phyloP scores from a whole-genome alignment of 192 early-diverging fungal species.

The Rhizoclosmatium sp. region DNA sequence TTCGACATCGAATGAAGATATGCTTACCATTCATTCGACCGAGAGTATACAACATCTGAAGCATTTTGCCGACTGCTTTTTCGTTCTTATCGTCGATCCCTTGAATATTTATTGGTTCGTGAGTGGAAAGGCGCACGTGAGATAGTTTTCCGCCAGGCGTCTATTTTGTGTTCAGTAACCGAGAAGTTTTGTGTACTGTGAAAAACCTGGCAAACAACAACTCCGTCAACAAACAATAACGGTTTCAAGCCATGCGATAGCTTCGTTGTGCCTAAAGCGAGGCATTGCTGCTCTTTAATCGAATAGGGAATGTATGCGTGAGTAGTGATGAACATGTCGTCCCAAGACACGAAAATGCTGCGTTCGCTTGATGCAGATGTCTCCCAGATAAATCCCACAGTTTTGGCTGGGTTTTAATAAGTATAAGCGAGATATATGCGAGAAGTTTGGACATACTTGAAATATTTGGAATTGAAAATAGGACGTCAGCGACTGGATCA shows the following conservation, averaged over 20 bases:
- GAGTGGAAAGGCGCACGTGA: conserved; percentile 42
- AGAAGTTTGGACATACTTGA: conserved; percentile 2
- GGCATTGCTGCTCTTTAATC: conserved; percentile 50
- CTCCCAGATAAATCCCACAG: conserved; percentile 58
- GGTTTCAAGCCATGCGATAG: conserved; percentile 60
- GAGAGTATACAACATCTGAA: conserved; percentile 53
- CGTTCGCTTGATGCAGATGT: conserved; percentile 23
- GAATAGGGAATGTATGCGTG: conserved; percentile 51
- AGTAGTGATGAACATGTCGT: conserved; percentile 54
- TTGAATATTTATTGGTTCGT: conserved; percentile 40
- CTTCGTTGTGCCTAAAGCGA: conserved; percentile 51
- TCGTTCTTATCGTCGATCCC: conserved; percentile 46
- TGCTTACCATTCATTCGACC: conserved; percentile 44
- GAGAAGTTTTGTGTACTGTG: neutral
- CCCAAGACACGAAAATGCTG: conserved; percentile 53
- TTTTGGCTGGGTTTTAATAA: conserved; percentile 43
- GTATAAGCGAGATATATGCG: neutral
- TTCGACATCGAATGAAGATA: neutral
- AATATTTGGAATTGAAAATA: conserved; percentile 44
- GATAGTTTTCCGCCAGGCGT: conserved; percentile 52
- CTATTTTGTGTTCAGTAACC: conserved; percentile 28
- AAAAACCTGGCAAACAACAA: conserved; percentile 56
- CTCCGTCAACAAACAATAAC: conserved; percentile 45
- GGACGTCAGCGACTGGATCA: conserved; percentile 47
- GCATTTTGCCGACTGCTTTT: conserved; percentile 52